Evolutionary conservation across 805 yeast genomes (phyloP).

Genomic region (Martiniozyma abietophila): DNA sequence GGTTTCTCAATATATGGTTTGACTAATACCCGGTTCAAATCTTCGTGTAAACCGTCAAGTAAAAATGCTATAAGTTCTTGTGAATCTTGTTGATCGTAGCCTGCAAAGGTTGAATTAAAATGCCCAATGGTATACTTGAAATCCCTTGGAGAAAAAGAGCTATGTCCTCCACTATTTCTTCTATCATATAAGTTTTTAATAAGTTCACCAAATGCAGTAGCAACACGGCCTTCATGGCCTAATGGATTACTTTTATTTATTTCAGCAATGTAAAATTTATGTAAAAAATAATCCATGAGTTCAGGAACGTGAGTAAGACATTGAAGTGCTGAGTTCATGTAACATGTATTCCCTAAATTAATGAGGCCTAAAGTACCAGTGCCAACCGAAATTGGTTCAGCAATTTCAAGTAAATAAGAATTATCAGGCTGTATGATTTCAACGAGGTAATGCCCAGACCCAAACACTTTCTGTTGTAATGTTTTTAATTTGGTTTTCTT

Average conservation of each 20-base stretch:
- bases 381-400: constrained; percentile 16
- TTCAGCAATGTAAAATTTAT: constrained; percentile 51
- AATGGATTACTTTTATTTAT: constrained; percentile 72
- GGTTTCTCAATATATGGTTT: constrained; percentile 91
- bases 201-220: constrained; percentile 61
- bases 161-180: constrained; percentile 14
- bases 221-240: constrained; percentile 78
- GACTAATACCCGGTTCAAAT: constrained; percentile 67
- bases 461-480: constrained; percentile 8
- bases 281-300: constrained; percentile 63
- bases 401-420: constrained; percentile 19
- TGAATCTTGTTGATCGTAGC: constrained; percentile 84
- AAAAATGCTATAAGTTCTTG: constrained; percentile 87
- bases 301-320: constrained; percentile 84
- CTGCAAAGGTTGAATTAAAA: constrained; percentile 68
- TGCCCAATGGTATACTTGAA: constrained; percentile 75
- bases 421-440: constrained; percentile 23
- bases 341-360: constrained; percentile 85
- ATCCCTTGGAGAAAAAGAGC: constrained; percentile 52
- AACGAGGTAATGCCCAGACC: constrained; percentile 16
- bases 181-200: constrained; percentile 48
- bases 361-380: constrained; percentile 52
- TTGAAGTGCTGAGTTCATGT: constrained; percentile 91
- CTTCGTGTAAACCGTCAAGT: constrained; percentile 87
- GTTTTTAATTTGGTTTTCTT: constrained; percentile 12